These are phyloP conservation scores for Fremontodendron californicum DNA, from an alignment of 345 rosid genomes.

Conservation along the genomic window DNA sequence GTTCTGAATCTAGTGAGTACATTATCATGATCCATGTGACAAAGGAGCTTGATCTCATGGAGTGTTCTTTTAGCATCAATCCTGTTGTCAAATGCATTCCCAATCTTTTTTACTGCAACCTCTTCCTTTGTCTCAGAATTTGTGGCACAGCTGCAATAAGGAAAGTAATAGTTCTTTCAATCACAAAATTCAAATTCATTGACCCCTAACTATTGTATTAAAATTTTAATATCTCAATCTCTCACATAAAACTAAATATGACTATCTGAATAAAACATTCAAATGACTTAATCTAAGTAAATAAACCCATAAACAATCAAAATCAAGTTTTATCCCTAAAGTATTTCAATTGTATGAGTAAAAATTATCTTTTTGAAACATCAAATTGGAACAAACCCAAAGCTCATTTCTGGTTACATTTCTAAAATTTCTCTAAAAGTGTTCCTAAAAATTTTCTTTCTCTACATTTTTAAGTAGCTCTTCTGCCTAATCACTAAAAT, in stretches of 20 bases:
- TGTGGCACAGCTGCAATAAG: no score
- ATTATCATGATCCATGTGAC: no score
- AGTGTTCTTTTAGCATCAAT: no score
- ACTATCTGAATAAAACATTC: background rate
- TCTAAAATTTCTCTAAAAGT: background rate
- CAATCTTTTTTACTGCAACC: no score
- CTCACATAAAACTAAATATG: background rate
- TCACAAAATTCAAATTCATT: background rate
- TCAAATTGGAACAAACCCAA: constrained; percentile 5
- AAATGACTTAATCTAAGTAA: background rate
- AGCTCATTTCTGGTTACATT: background rate
- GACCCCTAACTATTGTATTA: background rate
- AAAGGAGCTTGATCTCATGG: no score
- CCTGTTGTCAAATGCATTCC: no score
- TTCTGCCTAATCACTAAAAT: background rate
- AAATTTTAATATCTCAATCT: background rate
- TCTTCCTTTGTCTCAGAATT: no score
- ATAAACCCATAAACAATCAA: background rate
- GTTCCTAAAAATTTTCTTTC: background rate
- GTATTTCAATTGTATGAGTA: background rate
- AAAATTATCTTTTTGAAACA: background rate
- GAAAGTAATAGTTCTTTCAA: background rate
- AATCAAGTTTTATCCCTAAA: background rate
- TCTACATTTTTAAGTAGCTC: background rate
- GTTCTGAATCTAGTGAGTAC: constrained; percentile 26